These are phyloP conservation scores for Farysia itapuensis DNA, from an alignment of 1,284 basidiomycete genomes.

Conservation along the genomic window DNA sequence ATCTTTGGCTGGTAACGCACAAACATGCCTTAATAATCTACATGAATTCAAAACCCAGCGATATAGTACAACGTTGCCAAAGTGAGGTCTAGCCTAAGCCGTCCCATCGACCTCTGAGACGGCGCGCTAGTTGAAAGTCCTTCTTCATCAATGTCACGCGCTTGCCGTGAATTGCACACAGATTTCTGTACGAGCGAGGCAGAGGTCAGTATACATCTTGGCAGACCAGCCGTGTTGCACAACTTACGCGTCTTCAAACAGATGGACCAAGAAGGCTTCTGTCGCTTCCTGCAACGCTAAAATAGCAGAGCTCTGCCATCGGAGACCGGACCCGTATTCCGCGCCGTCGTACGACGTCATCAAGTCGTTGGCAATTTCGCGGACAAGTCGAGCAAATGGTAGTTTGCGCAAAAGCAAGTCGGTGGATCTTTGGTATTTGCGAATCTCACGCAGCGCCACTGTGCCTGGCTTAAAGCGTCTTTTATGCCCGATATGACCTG, in stretches of 20 bases:
- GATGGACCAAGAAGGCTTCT: constrained; percentile 56
- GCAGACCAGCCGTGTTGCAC: too few species aligned
- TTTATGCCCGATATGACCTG: constrained; percentile 30
- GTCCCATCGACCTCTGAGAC: constrained; percentile 57
- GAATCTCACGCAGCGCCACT: constrained; percentile 58
- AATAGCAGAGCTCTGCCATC: constrained; percentile 59
- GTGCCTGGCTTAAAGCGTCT: constrained; percentile 54
- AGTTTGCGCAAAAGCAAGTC: constrained; percentile 57
- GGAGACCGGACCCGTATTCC: constrained; percentile 43
- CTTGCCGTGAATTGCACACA: constrained; percentile 57
- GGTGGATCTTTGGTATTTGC: constrained; percentile 57
- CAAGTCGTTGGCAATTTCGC: constrained; percentile 58
- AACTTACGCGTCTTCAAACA: constrained; percentile 59
- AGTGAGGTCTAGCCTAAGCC: constrained; percentile 48
- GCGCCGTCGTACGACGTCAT: constrained; percentile 53
- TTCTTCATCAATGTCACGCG: constrained; percentile 59
- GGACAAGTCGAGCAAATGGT: constrained; percentile 56
- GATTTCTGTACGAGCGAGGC: constrained; percentile 30
- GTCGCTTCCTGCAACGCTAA: constrained; percentile 59
- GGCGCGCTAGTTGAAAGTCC: constrained; percentile 57
- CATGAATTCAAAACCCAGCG: too few species aligned
- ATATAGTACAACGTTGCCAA: neutral
- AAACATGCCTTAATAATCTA: too few species aligned
- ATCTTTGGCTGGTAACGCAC: constrained; percentile 55
- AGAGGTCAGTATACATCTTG: too few species aligned